These are phyloP conservation scores for Lumnitzera racemosa DNA, from an alignment of 345 rosid species.

Conservation along the genomic window DNA sequence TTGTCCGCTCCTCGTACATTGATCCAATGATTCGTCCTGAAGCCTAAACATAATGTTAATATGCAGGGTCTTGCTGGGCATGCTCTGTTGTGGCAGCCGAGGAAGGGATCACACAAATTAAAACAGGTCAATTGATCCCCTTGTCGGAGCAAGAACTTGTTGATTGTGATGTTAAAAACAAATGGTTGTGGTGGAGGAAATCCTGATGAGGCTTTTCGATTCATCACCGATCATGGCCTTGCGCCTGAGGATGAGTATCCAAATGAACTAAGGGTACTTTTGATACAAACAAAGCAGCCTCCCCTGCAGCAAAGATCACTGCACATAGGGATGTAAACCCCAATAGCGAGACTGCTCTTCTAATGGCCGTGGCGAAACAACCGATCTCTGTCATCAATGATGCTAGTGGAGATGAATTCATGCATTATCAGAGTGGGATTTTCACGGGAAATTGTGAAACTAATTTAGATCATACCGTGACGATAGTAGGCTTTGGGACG, in stretches of 20 bases:
- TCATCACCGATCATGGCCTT: slow-evolving; percentile 15
- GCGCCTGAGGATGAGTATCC: slow-evolving; percentile 22
- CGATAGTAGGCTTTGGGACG: slow-evolving; percentile 11
- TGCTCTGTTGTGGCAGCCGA: slow-evolving; percentile 45
- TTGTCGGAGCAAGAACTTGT: slow-evolving; percentile 38
- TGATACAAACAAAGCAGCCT: too few species aligned
- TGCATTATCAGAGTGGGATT: slow-evolving; percentile 2
- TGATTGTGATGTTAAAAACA: slow-evolving; percentile 33
- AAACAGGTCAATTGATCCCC: slow-evolving; percentile 22
- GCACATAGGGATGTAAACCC: too few species aligned
- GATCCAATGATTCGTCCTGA: too few species aligned
- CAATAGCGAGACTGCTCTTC: slow-evolving; percentile 14
- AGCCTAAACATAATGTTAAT: too few species aligned
- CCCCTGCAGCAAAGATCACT: too few species aligned
- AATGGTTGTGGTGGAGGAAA: slow-evolving; percentile 39
- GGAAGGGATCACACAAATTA: slow-evolving; percentile 28
- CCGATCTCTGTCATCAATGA: slow-evolving; percentile 28
- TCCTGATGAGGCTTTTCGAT: slow-evolving; percentile 25
- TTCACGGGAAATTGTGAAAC: slow-evolving; percentile 9
- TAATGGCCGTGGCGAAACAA: slow-evolving; percentile 24
- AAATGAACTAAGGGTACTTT: slow-evolving; percentile 2
- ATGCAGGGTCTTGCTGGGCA: slow-evolving; percentile 42
- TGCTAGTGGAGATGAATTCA: slow-evolving; percentile 21
- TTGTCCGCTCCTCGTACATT: not conserved
- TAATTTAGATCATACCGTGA: slow-evolving; percentile 8